These are phyloP conservation scores for Trichoderma oligosporum DNA, from an alignment of 2,329 filamentous ascomycete species.

Conservation along the genomic window DNA sequence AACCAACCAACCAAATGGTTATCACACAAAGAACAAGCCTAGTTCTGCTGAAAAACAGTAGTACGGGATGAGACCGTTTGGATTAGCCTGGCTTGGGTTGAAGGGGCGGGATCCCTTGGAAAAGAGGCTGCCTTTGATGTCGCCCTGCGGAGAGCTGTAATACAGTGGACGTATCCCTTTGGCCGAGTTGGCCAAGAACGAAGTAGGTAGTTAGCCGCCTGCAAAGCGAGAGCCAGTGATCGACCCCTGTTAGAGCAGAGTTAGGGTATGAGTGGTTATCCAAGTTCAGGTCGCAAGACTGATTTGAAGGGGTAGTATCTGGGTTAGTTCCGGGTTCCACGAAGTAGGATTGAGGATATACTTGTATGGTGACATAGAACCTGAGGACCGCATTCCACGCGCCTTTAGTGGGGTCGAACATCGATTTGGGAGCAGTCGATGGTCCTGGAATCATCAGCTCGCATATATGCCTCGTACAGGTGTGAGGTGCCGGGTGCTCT, in stretches of 20 bases:
- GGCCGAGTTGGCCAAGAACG: conserved; percentile 13
- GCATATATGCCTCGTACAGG: conserved; percentile 19
- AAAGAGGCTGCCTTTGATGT: conserved; percentile 17
- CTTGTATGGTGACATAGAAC: conserved; percentile 21
- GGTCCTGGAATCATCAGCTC: conserved; percentile 19
- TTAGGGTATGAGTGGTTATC: conserved; percentile 20
- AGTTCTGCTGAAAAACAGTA: conserved; percentile 5
- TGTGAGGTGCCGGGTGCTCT: conserved; percentile 14
- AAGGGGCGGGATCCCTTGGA: conserved; percentile 14
- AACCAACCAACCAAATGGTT: conserved; percentile 3
- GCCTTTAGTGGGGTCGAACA: conserved; percentile 12
- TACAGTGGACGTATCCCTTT: conserved; percentile 16
- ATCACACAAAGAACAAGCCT: background rate
- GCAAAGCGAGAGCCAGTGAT: conserved; percentile 25
- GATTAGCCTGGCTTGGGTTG: conserved; percentile 11
- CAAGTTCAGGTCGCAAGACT: conserved; percentile 18
- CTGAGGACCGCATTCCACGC: conserved; percentile 6
- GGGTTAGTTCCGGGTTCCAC: conserved; percentile 21
- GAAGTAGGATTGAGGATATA: conserved; percentile 21
- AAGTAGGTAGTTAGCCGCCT: conserved; percentile 21
- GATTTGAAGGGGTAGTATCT: conserved; percentile 21
- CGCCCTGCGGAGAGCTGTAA: conserved; percentile 6
- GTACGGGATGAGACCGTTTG: background rate
- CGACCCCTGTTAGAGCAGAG: conserved; percentile 16
- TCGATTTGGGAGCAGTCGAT: conserved; percentile 18